Percentiles rank a stretch among this genome's conserved stretches.
Evolutionary conservation across 257 asterid species (phyloP).

Genomic region (Mitragyna speciosa): DNA sequence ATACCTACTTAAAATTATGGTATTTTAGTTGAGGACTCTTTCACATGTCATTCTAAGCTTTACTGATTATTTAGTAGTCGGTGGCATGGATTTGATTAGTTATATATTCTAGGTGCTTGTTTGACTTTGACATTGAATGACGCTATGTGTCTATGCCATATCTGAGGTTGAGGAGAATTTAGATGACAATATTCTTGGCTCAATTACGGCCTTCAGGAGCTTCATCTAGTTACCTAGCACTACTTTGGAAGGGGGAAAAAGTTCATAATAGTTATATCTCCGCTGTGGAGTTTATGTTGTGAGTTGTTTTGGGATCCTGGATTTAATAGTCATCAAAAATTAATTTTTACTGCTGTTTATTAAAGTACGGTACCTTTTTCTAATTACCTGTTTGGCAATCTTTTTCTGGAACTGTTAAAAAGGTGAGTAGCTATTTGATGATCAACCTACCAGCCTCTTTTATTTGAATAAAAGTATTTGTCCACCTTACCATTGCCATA

Average conservation of each 20-base stretch:
- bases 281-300: not conserved
- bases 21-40: not conserved
- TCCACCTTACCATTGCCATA: not conserved
- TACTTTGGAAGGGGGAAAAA: not conserved
- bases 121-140: not conserved
- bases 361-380: no score
- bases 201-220: not conserved
- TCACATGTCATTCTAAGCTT: not conserved
- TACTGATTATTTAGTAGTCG: not conserved
- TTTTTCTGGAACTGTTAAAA: not conserved
- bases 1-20: not conserved
- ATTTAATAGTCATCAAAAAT: no score
- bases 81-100: not conserved
- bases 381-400: no score
- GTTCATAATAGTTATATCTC: not conserved
- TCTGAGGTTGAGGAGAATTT: no score
- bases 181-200: not conserved
- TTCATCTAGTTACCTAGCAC: no score
- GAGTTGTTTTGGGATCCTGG: not conserved
- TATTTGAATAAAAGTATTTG: not conserved
- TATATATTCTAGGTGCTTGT: not conserved
- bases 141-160: not conserved
- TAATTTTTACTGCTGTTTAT: no score
- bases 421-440: not conserved
- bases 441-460: not conserved